Evolutionary conservation across 441 rosid species (phyloP).

Genomic region (Croton setiger): DNA sequence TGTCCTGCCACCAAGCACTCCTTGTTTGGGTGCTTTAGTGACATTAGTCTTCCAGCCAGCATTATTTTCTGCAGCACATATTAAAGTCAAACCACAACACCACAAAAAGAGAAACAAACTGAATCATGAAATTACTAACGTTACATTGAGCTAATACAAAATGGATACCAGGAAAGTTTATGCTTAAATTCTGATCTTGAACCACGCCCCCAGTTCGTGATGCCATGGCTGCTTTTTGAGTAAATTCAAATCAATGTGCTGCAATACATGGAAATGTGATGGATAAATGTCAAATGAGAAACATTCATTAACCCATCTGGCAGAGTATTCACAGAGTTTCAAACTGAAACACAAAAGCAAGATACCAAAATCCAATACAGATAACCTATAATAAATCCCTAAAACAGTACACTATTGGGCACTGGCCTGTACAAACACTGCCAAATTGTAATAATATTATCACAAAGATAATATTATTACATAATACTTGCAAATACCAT

Average conservation of each 20-base stretch:
- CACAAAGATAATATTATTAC: background rate
- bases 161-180: conserved; percentile 28
- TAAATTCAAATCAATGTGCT: conserved; percentile 8
- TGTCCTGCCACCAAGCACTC: conserved; percentile 46
- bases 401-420: background rate
- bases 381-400: background rate
- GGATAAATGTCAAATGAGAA: background rate
- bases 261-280: conserved; percentile 5
- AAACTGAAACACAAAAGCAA: background rate
- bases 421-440: background rate
- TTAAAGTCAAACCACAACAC: conserved; percentile 2
- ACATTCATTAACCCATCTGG: background rate
- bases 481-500: background rate
- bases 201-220: conserved; percentile 30
- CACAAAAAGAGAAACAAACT: background rate
- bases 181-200: conserved; percentile 37
- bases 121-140: background rate
- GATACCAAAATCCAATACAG: background rate
- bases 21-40: conserved; percentile 40
- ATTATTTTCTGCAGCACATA: conserved; percentile 28
- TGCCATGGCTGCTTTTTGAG: conserved; percentile 8
- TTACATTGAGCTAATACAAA: background rate
- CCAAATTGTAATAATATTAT: background rate
- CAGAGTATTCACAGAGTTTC: background rate
- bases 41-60: conserved; percentile 31